These are phyloP conservation scores for Nyssa sinensis DNA, from an alignment of 148 eudicot species.

Conservation along the genomic window DNA sequence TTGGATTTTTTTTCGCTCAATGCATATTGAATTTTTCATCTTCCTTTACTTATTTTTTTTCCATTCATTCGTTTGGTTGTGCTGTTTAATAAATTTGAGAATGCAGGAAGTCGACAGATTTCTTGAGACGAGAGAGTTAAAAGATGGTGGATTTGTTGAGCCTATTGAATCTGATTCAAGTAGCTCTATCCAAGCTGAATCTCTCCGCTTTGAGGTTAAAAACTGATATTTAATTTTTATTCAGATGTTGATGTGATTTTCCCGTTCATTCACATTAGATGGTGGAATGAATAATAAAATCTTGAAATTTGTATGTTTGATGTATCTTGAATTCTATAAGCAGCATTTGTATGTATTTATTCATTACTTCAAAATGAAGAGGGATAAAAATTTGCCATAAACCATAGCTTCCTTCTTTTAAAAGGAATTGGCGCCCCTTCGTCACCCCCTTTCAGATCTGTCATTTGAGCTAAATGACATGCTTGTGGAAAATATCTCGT, in stretches of 20 bases:
- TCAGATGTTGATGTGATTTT: not conserved
- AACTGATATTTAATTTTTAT: not conserved
- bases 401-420: too few species aligned
- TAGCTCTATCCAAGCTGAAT: slow-evolving; percentile 31
- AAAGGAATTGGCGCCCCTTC: too few species aligned
- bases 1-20: not conserved
- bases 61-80: not conserved
- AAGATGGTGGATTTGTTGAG: slow-evolving; percentile 25
- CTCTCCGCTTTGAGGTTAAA: slow-evolving; percentile 83
- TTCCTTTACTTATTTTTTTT: not conserved
- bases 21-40: not conserved
- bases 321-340: not conserved
- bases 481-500: not conserved
- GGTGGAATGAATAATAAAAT: not conserved
- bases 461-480: too few species aligned
- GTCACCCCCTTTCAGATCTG: not conserved
- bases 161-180: slow-evolving; percentile 31
- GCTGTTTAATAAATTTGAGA: not conserved
- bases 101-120: slow-evolving; percentile 31
- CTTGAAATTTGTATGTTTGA: not conserved
- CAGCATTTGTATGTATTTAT: not conserved
- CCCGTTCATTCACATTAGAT: not conserved
- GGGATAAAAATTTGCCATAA: too few species aligned
- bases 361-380: too few species aligned
- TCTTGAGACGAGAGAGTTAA: slow-evolving; percentile 16